Base-by-base conservation (phyloP, 257 asterid genomes). In the Solanum chmielewskii region DNA sequence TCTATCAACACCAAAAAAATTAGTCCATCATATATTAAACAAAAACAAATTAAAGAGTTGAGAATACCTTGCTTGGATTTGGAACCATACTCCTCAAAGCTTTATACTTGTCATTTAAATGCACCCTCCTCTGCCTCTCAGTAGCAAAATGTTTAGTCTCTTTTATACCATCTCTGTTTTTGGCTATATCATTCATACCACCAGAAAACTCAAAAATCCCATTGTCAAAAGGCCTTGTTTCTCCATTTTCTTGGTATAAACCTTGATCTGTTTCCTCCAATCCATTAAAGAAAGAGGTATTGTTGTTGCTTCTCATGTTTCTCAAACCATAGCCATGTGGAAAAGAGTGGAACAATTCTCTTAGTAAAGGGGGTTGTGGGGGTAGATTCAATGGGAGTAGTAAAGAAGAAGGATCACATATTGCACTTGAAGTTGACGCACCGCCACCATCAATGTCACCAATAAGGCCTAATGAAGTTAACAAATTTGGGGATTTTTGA, bases 51-150 rank as follows among this genome's bases (percentile, higher is more conserved):
- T 6, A 11, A 3, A 71, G 10, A 25, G 35, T 33, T 33, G 35
- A 33, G 4, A 4, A 33, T 93, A 96, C 99, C 98, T 97, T 97
- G 14, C 93, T 88, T 62, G 98, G 98, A 70, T 89, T 91, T 4
- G 99, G 98, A 35, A 94, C 89, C 88, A 97, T 83, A 47, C 71
- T 86, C 73, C 93, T 92, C 77, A 97, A 86, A 87, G 95, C 95
- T 25, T 88, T 37, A 86, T 56, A 94, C 87, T 95, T 94, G 88
- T 91, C 96, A 88, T 91, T 95, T 88, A 94, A 73, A 27, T 93
- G 93, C 15, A 92, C 94, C 89, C 99, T 94, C 86, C 98, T 91
- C 73, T 95, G 94, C 91, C 90, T 95, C 88, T 94, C 99, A 29
- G 99, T 95, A 33, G 96, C 87, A 69, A 83, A 94, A 86, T 94